These are phyloP conservation scores for Paecilomyces niveus DNA, from an alignment of 2,329 filamentous ascomycete genomes.

Conservation along the genomic window DNA sequence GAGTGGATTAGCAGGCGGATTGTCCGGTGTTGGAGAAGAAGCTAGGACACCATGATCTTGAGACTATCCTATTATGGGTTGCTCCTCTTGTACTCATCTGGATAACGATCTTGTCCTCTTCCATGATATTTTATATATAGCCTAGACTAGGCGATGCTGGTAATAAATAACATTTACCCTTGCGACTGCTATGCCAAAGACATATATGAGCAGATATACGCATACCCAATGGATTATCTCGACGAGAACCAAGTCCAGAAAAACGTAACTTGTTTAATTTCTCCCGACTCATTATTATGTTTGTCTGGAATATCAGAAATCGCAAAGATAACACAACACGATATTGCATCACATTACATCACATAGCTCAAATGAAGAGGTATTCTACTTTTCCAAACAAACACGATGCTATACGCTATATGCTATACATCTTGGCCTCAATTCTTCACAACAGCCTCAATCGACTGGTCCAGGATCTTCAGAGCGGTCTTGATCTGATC, in stretches of 20 bases:
- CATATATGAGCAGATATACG: too few relatives aligned
- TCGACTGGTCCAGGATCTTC: conserved; percentile 63
- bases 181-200: too few relatives aligned
- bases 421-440: not conserved
- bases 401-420: not conserved
- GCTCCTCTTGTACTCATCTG: too few relatives aligned
- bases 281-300: too few relatives aligned
- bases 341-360: not conserved
- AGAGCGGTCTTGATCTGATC: conserved; percentile 74
- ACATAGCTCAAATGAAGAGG: not conserved
- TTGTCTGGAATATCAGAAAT: not conserved
- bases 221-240: too few relatives aligned
- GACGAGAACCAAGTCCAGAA: too few relatives aligned
- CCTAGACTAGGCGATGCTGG: too few relatives aligned
- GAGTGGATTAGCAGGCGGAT: conserved; percentile 9
- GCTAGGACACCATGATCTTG: conserved; percentile 6
- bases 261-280: too few relatives aligned
- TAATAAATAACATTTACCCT: too few relatives aligned
- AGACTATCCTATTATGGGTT: too few relatives aligned
- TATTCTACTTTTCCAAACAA: not conserved
- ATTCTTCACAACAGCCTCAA: conserved; percentile 43
- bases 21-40: conserved; percentile 10
- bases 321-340: not conserved
- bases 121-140: too few relatives aligned
- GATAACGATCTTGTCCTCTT: too few relatives aligned